A percentile compares a stretch with the other conserved stretches of the same genome.
Conservation (phyloP, 768 basidiomycete genomes). For the Calvatia gigantea region DNA sequence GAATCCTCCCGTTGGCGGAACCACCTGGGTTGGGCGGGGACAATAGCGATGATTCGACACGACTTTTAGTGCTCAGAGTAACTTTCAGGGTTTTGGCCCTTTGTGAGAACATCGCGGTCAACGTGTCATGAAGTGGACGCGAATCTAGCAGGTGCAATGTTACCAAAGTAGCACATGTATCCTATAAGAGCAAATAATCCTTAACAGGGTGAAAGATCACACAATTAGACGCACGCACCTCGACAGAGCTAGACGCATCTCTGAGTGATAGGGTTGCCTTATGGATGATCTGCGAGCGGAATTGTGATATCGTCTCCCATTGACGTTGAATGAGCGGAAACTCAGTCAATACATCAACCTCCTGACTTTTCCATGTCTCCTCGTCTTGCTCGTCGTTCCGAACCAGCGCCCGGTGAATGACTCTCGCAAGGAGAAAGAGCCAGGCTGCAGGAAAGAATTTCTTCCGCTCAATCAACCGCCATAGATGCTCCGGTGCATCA, state of each 20-base stretch:
- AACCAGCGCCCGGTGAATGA: slow-evolving; percentile 75
- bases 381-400: slow-evolving; percentile 64
- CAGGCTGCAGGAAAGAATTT: slow-evolving; percentile 81
- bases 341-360: slow-evolving; percentile 68
- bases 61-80: slow-evolving; percentile 9
- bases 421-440: slow-evolving; percentile 82
- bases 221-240: slow-evolving; percentile 34
- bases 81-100: slow-evolving; percentile 50
- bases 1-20: neutral
- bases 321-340: slow-evolving; percentile 89
- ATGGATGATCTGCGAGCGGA: slow-evolving; percentile 85
- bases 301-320: slow-evolving; percentile 88
- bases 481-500: slow-evolving; percentile 89
- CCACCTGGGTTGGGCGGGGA: neutral
- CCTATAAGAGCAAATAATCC: slow-evolving; percentile 35
- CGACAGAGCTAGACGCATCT: slow-evolving; percentile 46
- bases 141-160: slow-evolving; percentile 90
- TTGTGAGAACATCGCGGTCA: slow-evolving; percentile 69
- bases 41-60: neutral
- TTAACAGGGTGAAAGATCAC: neutral
- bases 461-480: slow-evolving; percentile 80
- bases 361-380: slow-evolving; percentile 52
- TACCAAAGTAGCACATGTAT: slow-evolving; percentile 72
- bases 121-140: slow-evolving; percentile 68
- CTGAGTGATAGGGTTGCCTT: slow-evolving; percentile 83